Evolutionary conservation across 2,329 filamentous ascomycete species (phyloP), one percentile per base, ranked within the genome.

Genomic region (Exophiala xenobiotica): DNA sequence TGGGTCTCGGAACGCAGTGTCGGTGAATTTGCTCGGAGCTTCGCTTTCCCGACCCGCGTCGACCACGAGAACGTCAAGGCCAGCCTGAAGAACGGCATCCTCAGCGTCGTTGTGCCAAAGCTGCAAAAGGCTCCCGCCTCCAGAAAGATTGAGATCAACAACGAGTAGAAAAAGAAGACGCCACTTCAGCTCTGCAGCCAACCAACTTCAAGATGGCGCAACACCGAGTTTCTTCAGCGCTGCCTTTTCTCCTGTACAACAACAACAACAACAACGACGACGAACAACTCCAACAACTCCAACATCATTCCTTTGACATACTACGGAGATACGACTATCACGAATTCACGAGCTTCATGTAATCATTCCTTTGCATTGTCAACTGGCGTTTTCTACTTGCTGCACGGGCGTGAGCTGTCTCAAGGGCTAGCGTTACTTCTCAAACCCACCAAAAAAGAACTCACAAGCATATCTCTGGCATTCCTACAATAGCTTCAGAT

Each of bases 21-120:
- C 12, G 81, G 81, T 56, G 74, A 79, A 48, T 85, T 85, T 69
- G 75, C 78, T 55, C 76, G 81, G 59, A 74, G 71, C 41, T 84
- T 85, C 67, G 72, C 68, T 51, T 84, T 85, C 72, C 80, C 81
- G 1, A 68, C 69, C 2, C 70, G 74, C 20, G 76, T 84, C 40
- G 74, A 82, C 57, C 79, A 82, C 63, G 80, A 84, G 24, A 70
- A 67, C n/a, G 81, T 83, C 60, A 81, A 77, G 68, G 81, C 81
- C n/a, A 78, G 69, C 54, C 64, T 85, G 65, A 83, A 80, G 71
- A 77, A 84, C 61, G 81, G 81, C 11, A 76, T 85, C 46, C 66
- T 85, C 49, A 76, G 70, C 45, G 73, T 85, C 29, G 61, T 76
- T 3, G 75, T 85, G 3, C 81, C 81, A 2, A 85, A 83, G 71